Evolutionary conservation across 2,329 filamentous ascomycete species (phyloP).

Genomic region (Leptographium galeiforme): DNA sequence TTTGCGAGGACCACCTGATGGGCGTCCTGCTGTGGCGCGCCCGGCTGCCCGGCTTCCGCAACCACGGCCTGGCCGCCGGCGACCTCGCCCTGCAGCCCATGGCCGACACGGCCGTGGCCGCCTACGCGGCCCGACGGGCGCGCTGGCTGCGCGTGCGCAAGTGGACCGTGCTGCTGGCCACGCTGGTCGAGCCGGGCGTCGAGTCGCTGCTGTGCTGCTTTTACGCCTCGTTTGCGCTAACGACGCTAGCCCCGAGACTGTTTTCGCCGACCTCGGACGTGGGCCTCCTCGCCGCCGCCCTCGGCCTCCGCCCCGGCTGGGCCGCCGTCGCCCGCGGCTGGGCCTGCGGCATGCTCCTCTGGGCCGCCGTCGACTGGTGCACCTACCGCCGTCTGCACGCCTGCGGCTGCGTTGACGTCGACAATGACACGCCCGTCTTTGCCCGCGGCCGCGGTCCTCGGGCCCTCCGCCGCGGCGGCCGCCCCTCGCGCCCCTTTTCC

Average conservation of each 20-base stretch:
- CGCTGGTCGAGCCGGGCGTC: slow-evolving; percentile 82
- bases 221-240: slow-evolving; percentile 68
- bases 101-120: slow-evolving; percentile 59
- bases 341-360: slow-evolving; percentile 48
- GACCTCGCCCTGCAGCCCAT: slow-evolving; percentile 87
- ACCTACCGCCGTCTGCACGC: slow-evolving; percentile 65
- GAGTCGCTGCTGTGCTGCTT: slow-evolving; percentile 75
- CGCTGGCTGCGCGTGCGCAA: slow-evolving; percentile 90
- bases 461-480: slow-evolving; percentile 21
- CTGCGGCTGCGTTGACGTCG: slow-evolving; percentile 54
- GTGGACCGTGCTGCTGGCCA: slow-evolving; percentile 81
- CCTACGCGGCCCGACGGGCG: slow-evolving; percentile 69
- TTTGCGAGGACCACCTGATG: slow-evolving; percentile 95
- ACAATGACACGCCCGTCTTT: slow-evolving; percentile 58
- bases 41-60: slow-evolving; percentile 47
- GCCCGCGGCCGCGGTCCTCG: slow-evolving; percentile 30
- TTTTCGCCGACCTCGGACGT: slow-evolving; percentile 29
- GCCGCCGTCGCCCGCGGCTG: slow-evolving; percentile 50
- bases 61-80: slow-evolving; percentile 73
- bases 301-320: slow-evolving; percentile 50
- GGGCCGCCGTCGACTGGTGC: slow-evolving; percentile 64
- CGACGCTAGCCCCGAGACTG: slow-evolving; percentile 39
- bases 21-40: slow-evolving; percentile 80
- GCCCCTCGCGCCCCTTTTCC: slow-evolving; percentile 40
- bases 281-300: slow-evolving; percentile 29